Conservation (phyloP, 805 yeast species). For the Yamadazyma sp. region DNA sequence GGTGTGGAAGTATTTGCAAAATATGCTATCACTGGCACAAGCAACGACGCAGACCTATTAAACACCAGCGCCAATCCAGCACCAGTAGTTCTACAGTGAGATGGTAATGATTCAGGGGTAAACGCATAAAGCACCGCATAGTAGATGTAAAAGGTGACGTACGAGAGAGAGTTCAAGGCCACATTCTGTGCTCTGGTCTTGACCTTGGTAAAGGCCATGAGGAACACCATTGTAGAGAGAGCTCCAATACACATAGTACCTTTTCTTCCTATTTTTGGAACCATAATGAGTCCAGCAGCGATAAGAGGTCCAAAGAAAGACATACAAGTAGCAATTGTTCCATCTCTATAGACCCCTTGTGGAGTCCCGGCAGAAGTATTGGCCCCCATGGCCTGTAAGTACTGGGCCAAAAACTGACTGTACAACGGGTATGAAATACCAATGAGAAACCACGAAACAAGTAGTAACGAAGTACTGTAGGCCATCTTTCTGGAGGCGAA, state of each 20-base stretch:
- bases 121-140: constrained; percentile 34
- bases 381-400: constrained; percentile 52
- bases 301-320: constrained; percentile 32
- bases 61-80: constrained; percentile 34
- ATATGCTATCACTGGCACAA: constrained; percentile 41
- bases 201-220: constrained; percentile 62
- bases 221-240: constrained; percentile 51
- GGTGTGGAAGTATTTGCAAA: constrained; percentile 26
- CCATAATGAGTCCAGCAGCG: constrained; percentile 23
- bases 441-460: constrained; percentile 53
- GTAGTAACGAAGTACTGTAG: constrained; percentile 37
- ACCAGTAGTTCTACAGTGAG: constrained; percentile 37
- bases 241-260: constrained; percentile 60
- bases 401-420: constrained; percentile 52
- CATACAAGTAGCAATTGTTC: constrained; percentile 26
- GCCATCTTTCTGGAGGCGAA: constrained; percentile 38
- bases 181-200: constrained; percentile 44
- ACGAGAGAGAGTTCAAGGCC: constrained; percentile 52
- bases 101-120: constrained; percentile 39
- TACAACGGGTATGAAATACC: constrained; percentile 57
- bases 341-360: constrained; percentile 26
- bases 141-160: constrained; percentile 40
- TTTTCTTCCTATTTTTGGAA: constrained; percentile 47
- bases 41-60: constrained; percentile 33
- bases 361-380: constrained; percentile 33